Conservation (phyloP, 108 stramenopile genomes). For the Parietichytrium sp. region DNA sequence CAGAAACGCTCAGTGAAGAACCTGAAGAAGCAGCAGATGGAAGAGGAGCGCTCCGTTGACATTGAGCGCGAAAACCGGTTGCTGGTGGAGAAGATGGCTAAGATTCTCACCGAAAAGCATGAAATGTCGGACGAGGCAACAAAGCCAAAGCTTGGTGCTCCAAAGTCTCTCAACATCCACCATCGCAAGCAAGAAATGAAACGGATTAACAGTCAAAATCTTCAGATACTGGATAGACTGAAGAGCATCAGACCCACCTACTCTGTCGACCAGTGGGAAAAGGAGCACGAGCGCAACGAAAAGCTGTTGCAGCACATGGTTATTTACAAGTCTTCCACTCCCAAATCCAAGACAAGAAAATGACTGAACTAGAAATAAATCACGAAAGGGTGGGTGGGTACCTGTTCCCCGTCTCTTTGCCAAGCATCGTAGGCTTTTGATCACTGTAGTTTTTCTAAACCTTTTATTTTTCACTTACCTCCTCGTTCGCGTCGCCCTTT, state of each 20-base stretch:
- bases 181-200: not conserved
- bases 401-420: no score
- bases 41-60: conserved; percentile 6
- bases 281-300: conserved; percentile 14
- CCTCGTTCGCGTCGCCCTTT: no score
- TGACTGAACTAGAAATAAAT: no score
- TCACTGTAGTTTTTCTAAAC: no score
- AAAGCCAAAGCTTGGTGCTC: not conserved
- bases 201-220: conserved; percentile 22
- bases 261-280: conserved; percentile 29
- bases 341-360: no score
- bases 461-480: no score
- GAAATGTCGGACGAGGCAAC: not conserved
- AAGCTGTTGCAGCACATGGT: not conserved
- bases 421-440: no score
- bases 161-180: not conserved
- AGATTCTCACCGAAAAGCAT: not conserved
- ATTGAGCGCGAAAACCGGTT: conserved; percentile 37
- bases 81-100: conserved; percentile 38
- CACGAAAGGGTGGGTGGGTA: no score
- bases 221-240: conserved; percentile 5
- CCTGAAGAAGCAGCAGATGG: conserved; percentile 33
- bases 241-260: conserved; percentile 1
- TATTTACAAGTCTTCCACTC: not conserved
- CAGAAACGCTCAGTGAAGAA: not conserved